Base-by-base conservation (phyloP, 352 stramenopile genomes). In the Globisporangium nagaii region DNA sequence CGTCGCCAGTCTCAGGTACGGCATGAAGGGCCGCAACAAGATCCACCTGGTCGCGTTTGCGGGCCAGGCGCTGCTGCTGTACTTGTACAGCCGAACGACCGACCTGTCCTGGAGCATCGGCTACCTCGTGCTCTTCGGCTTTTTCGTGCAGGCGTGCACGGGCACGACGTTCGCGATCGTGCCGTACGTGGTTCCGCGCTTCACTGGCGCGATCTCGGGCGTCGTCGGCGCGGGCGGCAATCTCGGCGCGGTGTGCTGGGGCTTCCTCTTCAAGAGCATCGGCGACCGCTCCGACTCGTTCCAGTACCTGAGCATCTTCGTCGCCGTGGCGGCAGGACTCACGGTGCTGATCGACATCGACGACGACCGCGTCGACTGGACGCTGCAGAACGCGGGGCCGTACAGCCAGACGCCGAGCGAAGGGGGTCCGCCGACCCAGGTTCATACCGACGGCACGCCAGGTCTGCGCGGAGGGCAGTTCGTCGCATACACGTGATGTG, bases 21-120 rank as follows among this genome's bases (percentile, higher is more conserved):
- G 77, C 47, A 97, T 98, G 85, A 71, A 75, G 31, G 93, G 93
- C 42, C 84, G 95, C 46, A 71, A 98, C 35, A 48, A 50, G 1
- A 71, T 78, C 19, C 93, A 98, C 32, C 75, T 87, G 1, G 41
- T 84, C 0, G 85, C 66, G 39, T 78, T 98, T 34, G 41, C 79
- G 2, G 60, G 63, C 20, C 88, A 98, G 58, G 88, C 84, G 17
- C 35, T 78, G 13, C 65, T 93, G 22, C 64, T 98, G 15, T 79
- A 92, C 37, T 37, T 95, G n/a, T 97, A 96, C 70, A 84, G 84
- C 51, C 65, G 75, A 34, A 72, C 68, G 52, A 60, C 62, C 9
- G 62, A 35, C 7, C 56, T 90, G 42, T 56, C 53, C 40, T 44
- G 51, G 51, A 71, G 86, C 40, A 90, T 97, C 41, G 52, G 73